Evolutionary conservation across 1,284 basidiomycete species (phyloP).

Genomic region (Inonotus hispidus): DNA sequence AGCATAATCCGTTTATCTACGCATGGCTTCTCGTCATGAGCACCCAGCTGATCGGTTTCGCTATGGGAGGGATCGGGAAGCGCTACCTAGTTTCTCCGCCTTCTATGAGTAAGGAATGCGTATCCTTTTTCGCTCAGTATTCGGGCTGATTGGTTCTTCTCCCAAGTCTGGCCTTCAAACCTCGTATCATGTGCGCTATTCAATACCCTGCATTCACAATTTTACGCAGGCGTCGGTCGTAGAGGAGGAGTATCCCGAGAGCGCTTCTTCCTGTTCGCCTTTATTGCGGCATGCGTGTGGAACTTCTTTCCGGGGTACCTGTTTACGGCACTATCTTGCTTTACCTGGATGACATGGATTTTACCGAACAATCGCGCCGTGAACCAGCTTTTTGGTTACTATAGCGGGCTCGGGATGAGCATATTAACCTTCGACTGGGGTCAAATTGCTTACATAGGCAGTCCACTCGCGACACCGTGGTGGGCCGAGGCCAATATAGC

Average conservation of each 20-base stretch:
- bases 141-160: neutral
- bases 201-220: conserved; percentile 51
- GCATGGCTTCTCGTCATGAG: conserved; percentile 27
- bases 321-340: conserved; percentile 39
- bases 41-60: conserved; percentile 36
- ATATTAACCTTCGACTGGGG: conserved; percentile 39
- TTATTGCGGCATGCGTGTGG: conserved; percentile 40
- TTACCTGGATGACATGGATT: conserved; percentile 79
- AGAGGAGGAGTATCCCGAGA: conserved; percentile 41
- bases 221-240: conserved; percentile 39
- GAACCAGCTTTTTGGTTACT: conserved; percentile 35
- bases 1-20: conserved; percentile 21
- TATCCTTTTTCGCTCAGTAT: conserved; percentile 25
- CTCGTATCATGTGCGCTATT: conserved; percentile 49
- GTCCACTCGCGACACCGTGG: conserved; percentile 53
- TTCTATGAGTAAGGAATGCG: conserved; percentile 30
- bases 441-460: conserved; percentile 48
- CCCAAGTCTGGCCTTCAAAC: conserved; percentile 45
- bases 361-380: conserved; percentile 30
- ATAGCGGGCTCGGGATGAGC: conserved; percentile 25
- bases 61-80: conserved; percentile 33
- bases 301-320: conserved; percentile 50
- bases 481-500: conserved; percentile 27
- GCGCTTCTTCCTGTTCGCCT: conserved; percentile 40
- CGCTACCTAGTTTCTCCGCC: conserved; percentile 35